These are phyloP conservation scores for Strobilomyces echinocephalus DNA, from an alignment of 768 basidiomycete species.

Conservation along the genomic window DNA sequence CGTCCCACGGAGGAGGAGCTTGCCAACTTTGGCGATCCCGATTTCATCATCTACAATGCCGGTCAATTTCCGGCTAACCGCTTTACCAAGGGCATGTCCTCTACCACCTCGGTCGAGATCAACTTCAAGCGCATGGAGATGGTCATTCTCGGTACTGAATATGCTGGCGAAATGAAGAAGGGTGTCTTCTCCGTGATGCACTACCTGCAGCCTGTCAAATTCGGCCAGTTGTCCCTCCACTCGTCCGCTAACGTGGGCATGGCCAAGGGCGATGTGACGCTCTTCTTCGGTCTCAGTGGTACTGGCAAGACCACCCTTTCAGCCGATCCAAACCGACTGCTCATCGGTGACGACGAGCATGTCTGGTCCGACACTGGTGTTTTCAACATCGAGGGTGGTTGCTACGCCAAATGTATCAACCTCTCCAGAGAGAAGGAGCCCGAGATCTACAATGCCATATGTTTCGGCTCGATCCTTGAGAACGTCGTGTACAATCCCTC, in stretches of 20 bases:
- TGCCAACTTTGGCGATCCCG: constrained; percentile 91
- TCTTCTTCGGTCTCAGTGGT: constrained; percentile 98
- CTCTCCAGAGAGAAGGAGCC: constrained; percentile 96
- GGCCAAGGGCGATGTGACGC: constrained; percentile 84
- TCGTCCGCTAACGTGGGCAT: constrained; percentile 96
- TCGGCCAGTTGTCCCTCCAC: constrained; percentile 95
- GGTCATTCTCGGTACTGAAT: constrained; percentile 98
- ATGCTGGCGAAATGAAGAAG: constrained; percentile 99
- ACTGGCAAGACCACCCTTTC: constrained; percentile 99
- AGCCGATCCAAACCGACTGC: constrained; percentile 86
- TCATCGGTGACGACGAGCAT: constrained; percentile 99
- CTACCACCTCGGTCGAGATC: constrained; percentile 97
- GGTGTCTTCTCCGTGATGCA: constrained; percentile 99
- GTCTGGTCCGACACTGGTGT: constrained; percentile 99
- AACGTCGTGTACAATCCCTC: constrained; percentile 95
- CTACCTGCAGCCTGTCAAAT: constrained; percentile 98
- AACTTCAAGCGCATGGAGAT: constrained; percentile 99
- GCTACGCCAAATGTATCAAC: constrained; percentile 98
- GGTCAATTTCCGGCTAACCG: constrained; percentile 99
- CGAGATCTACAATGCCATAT: constrained; percentile 93
- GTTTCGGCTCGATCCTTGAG: constrained; percentile 94
- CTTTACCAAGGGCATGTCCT: constrained; percentile 99
- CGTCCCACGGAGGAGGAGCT: constrained; percentile 95
- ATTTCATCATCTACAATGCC: constrained; percentile 99
- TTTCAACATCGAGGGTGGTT: constrained; percentile 99